phyloP scores from a whole-genome alignment of 306 rosid species.

The Glycine soja region DNA sequence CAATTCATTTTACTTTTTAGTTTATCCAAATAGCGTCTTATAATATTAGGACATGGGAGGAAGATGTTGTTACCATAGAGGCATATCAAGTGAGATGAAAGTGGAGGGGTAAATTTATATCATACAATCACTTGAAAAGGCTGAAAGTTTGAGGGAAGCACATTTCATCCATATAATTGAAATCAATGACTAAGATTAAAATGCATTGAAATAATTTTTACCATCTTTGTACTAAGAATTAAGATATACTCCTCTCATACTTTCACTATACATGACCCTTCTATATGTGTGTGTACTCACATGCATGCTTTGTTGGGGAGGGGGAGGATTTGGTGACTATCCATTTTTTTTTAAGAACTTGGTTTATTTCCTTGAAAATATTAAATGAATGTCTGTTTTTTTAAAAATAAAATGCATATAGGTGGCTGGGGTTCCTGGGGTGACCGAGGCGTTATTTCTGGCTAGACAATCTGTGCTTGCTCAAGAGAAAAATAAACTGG shows the following conservation, averaged over 20 bases:
- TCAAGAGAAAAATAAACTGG: conserved; percentile 65
- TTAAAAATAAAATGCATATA: conserved; percentile 31
- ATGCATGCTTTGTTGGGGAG: neutral
- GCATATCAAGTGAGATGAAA: neutral
- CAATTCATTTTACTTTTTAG: neutral
- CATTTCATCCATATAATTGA: neutral
- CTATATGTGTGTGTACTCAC: neutral
- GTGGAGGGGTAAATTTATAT: neutral
- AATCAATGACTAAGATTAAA: neutral
- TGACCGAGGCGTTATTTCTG: conserved; percentile 81
- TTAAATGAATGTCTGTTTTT: neutral
- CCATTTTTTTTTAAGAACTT: neutral
- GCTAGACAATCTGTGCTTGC: conserved; percentile 81
- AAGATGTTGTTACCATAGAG: too few relatives aligned
- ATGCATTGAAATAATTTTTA: neutral
- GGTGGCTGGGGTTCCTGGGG: conserved; percentile 99
- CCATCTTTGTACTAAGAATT: neutral
- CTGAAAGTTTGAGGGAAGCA: neutral
- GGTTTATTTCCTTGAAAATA: neutral
- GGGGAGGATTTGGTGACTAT: neutral
- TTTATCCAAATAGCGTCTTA: neutral
- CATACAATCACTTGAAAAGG: neutral
- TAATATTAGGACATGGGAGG: neutral
- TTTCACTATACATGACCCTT: neutral
- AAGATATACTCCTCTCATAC: neutral